These are phyloP conservation scores for Pulveroboletus sp. DNA, from an alignment of 768 basidiomycete species.

Conservation along the genomic window DNA sequence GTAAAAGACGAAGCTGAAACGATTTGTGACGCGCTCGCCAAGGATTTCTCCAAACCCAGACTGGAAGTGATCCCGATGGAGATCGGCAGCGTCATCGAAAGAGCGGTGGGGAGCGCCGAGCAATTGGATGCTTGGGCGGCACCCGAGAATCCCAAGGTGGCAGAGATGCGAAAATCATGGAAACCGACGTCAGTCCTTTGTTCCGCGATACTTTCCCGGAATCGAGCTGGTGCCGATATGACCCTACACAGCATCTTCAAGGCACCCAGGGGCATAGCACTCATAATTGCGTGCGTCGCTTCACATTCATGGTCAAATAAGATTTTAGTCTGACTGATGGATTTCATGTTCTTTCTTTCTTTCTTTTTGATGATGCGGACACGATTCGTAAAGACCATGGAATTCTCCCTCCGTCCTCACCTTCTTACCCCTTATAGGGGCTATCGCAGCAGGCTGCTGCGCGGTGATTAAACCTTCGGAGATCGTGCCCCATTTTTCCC, in stretches of 20 bases:
- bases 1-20: slow-evolving; percentile 65
- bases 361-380: slow-evolving; percentile 48
- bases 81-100: no score
- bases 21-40: slow-evolving; percentile 53
- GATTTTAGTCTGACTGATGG: no score
- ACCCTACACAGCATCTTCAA: slow-evolving; percentile 59
- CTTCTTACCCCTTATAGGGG: no score
- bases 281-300: no score
- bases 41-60: slow-evolving; percentile 61
- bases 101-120: no score
- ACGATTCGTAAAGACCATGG: no score
- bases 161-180: no score
- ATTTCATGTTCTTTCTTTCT: no score
- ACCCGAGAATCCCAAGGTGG: slow-evolving; percentile 45
- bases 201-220: slow-evolving; percentile 61
- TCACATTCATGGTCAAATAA: no score
- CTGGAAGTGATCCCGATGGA: slow-evolving; percentile 43
- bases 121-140: slow-evolving; percentile 60
- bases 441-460: slow-evolving; percentile 76
- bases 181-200: no score
- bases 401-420: no score
- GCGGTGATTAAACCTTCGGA: slow-evolving; percentile 78
- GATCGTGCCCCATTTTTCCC: slow-evolving; percentile 48
- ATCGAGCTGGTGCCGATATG: slow-evolving; percentile 67
- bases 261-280: slow-evolving; percentile 71